Evolutionary conservation across 2,329 filamentous ascomycete genomes (phyloP), one percentile per base, ranked within the genome.

Genomic region (Sporothrix protearum): DNA sequence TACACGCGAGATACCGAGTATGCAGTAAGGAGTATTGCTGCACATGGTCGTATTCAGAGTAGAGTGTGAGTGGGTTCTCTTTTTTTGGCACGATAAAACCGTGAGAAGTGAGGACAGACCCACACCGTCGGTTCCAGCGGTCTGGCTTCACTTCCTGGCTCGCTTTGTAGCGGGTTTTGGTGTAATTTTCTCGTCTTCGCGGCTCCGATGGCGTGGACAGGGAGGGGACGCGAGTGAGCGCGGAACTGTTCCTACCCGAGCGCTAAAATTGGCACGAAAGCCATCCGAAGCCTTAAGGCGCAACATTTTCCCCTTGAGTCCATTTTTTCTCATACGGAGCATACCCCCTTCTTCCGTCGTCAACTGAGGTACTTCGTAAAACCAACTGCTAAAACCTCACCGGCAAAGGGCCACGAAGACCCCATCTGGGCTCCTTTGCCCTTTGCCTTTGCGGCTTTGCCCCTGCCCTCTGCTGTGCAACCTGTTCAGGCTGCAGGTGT

Each of bases 121-220:
- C 63, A 22, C 42, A 49, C 42, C 36, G 39, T 64, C 36, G 61
- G 63, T 67, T 67, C 42, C 42, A 49, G 63, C 63, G 63, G 63
- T 67, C 42, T 67, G 63, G 25, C 42, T 51, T 30, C 9, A 5
- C 57, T 25, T 25, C 10, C n/a, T 63, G 42, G 57, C n/a, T 39
- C 25, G 14, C 42, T 19, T 47, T 47, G 19, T 14, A 22, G 36
- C 22, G 14, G 9, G 4, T 10, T 28, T 45, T 59, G 6, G 28
- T 12, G 33, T 3, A 3, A 3, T 36, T 55, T 8, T 8, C 51
- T 59, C 55, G 28, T 28, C 36, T 53, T 9, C 55, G 55, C 55
- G 57, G 57, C 12, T 61, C 57, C 57, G 30, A 61, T 12, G 42
- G 57, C 7, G 33, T 39, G 57, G 57, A 5, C 16, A 61, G 2